Evolutionary conservation across 306 rosid genomes (phyloP).

Genomic region (Vachellia pachyceras): DNA sequence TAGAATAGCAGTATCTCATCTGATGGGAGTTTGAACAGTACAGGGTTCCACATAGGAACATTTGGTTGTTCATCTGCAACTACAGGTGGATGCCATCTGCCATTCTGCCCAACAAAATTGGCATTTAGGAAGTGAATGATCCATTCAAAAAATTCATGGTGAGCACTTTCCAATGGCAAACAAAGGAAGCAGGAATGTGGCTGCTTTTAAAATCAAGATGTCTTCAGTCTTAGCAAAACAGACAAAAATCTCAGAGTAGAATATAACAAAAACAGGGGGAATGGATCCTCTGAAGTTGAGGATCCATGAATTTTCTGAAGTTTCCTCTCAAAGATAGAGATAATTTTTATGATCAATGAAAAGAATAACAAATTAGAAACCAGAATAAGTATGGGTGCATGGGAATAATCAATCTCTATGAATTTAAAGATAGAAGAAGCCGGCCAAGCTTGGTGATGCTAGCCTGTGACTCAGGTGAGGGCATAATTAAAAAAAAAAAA

Average conservation of each 20-base stretch:
- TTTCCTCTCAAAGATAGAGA: too few relatives aligned
- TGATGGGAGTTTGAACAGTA: slow-evolving; percentile 82
- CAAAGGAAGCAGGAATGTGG: slow-evolving; percentile 6
- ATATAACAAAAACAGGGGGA: too few relatives aligned
- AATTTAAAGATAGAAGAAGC: not conserved
- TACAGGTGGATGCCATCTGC: slow-evolving; percentile 71
- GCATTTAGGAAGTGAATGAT: slow-evolving; percentile 28
- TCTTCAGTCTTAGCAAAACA: not conserved
- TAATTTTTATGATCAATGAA: too few relatives aligned
- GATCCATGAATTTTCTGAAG: too few relatives aligned
- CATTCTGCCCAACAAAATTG: slow-evolving; percentile 59
- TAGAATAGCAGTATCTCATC: slow-evolving; percentile 32
- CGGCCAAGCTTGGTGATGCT: too few relatives aligned
- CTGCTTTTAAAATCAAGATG: slow-evolving; percentile 16
- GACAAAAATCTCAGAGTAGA: too few relatives aligned
- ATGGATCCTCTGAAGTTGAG: too few relatives aligned
- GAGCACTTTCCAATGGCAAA: slow-evolving; percentile 8
- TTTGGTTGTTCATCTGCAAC: slow-evolving; percentile 74
- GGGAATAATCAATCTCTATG: not conserved
- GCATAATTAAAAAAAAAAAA: too few relatives aligned
- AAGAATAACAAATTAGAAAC: not conserved
- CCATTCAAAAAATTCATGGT: slow-evolving; percentile 26
- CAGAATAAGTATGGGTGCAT: not conserved
- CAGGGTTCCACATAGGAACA: slow-evolving; percentile 97
- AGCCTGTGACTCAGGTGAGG: too few relatives aligned